These are phyloP conservation scores for Sergeia podlipaevii DNA, from an alignment of 208 protist species.

Conservation along the genomic window DNA sequence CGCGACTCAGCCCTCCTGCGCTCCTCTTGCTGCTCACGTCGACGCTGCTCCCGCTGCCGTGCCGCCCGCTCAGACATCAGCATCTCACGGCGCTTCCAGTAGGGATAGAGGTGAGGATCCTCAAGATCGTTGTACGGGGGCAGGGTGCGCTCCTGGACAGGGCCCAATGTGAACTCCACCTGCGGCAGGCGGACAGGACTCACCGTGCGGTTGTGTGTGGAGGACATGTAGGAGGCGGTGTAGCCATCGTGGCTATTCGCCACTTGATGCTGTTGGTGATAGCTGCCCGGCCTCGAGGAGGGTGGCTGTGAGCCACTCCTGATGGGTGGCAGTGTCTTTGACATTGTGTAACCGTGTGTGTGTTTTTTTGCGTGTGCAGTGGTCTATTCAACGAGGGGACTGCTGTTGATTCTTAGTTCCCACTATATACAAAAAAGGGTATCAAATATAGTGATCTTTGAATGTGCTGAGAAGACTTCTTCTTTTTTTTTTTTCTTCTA, in stretches of 20 bases:
- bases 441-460: too few relatives aligned
- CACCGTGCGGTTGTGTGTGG: too few relatives aligned
- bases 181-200: constrained; percentile 24
- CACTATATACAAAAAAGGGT: background rate
- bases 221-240: background rate
- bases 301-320: background rate
- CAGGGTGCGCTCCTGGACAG: constrained; percentile 55
- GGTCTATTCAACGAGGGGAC: background rate
- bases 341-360: constrained; percentile 18
- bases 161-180: constrained; percentile 72
- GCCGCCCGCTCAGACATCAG: constrained; percentile 41
- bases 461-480: background rate
- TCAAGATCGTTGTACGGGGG: constrained; percentile 84
- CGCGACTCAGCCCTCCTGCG: constrained; percentile 29
- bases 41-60: constrained; percentile 36
- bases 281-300: background rate
- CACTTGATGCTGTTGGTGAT: too few relatives aligned
- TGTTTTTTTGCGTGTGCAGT: background rate
- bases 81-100: constrained; percentile 70
- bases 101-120: constrained; percentile 68
- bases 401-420: background rate
- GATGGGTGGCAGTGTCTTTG: constrained; percentile 39
- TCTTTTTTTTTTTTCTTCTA: constrained; percentile 3
- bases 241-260: too few relatives aligned
- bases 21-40: constrained; percentile 38